Percentiles rank a stretch among this genome's conserved stretches.
Evolutionary conservation across 2,329 filamentous ascomycete species (phyloP).

Genomic region (Talaromyces verruculosus): DNA sequence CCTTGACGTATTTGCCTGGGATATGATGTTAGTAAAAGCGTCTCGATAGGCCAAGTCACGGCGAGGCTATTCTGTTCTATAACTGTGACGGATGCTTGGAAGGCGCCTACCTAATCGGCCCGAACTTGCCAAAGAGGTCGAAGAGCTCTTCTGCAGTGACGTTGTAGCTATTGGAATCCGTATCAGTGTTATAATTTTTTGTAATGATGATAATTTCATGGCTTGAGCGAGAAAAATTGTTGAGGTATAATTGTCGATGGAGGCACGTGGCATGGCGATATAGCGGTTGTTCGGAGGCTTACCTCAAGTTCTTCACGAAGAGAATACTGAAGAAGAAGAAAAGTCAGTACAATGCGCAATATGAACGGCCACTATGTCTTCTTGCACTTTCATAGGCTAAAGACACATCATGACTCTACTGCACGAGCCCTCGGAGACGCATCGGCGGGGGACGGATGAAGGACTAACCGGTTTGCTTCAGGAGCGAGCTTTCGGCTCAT

Average conservation of each 20-base stretch:
- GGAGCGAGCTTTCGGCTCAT: slow-evolving; percentile 79
- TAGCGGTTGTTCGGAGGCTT: slow-evolving; percentile 34
- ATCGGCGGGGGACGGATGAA: slow-evolving; percentile 30
- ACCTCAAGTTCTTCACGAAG: slow-evolving; percentile 99
- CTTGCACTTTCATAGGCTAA: not conserved
- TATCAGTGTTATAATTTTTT: not conserved
- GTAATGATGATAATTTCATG: not conserved
- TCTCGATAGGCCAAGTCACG: not conserved
- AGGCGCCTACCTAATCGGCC: slow-evolving; percentile 80
- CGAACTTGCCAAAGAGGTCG: slow-evolving; percentile 97
- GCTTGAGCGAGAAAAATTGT: not conserved
- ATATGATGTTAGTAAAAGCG: slow-evolving; percentile 24
- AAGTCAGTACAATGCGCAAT: not conserved
- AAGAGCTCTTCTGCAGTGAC: slow-evolving; percentile 97
- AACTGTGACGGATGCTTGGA: not conserved
- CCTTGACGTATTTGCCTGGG: slow-evolving; percentile 94
- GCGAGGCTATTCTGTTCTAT: not conserved
- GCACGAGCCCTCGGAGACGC: slow-evolving; percentile 20
- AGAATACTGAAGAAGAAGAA: slow-evolving; percentile 69
- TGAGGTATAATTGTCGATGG: not conserved
- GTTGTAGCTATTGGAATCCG: slow-evolving; percentile 72
- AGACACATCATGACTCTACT: not conserved
- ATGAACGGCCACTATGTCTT: not conserved
- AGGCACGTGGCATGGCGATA: not conserved
- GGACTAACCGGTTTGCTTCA: slow-evolving; percentile 92